phyloP scores from a whole-genome alignment of 2,329 filamentous ascomycete species.

The Knufia petricola region DNA sequence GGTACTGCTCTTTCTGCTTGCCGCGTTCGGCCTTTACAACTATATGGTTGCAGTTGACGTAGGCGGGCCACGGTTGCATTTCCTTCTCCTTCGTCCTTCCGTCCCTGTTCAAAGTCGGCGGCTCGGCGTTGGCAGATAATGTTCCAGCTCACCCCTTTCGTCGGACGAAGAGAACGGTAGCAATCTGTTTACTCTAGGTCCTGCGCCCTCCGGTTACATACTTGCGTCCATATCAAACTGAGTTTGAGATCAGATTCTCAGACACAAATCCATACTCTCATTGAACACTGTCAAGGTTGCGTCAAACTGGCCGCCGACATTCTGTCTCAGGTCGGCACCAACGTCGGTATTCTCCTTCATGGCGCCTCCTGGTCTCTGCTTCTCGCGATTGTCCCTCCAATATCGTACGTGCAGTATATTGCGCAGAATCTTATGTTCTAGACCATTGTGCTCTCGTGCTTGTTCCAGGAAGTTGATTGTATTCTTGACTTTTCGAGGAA shows the following conservation, averaged over 20 bases:
- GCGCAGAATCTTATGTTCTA: constrained; percentile 40
- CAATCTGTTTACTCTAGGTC: too few relatives aligned
- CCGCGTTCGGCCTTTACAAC: too few relatives aligned
- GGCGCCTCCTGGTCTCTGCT: neutral
- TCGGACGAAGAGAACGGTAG: too few relatives aligned
- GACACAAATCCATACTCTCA: constrained; percentile 38
- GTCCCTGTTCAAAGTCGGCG: neutral
- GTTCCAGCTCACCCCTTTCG: too few relatives aligned
- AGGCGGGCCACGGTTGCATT: too few relatives aligned
- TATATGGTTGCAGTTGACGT: too few relatives aligned
- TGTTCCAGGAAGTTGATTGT: constrained; percentile 38
- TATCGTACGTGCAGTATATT: constrained; percentile 36
- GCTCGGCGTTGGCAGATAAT: too few relatives aligned
- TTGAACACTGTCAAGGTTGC: constrained; percentile 38
- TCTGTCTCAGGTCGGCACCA: constrained; percentile 25
- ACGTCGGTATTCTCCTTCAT: constrained; percentile 22
- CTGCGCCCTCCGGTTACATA: too few relatives aligned
- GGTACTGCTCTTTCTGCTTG: too few relatives aligned
- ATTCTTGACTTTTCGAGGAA: constrained; percentile 33
- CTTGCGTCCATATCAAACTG: too few relatives aligned
- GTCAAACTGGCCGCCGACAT: constrained; percentile 34
- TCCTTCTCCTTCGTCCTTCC: too few relatives aligned
- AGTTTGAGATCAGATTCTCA: constrained; percentile 17
- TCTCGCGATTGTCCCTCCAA: constrained; percentile 29
- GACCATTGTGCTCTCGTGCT: constrained; percentile 30